Evolutionary conservation across 1,284 basidiomycete species (phyloP).

Genomic region (Omphalotus olearius): DNA sequence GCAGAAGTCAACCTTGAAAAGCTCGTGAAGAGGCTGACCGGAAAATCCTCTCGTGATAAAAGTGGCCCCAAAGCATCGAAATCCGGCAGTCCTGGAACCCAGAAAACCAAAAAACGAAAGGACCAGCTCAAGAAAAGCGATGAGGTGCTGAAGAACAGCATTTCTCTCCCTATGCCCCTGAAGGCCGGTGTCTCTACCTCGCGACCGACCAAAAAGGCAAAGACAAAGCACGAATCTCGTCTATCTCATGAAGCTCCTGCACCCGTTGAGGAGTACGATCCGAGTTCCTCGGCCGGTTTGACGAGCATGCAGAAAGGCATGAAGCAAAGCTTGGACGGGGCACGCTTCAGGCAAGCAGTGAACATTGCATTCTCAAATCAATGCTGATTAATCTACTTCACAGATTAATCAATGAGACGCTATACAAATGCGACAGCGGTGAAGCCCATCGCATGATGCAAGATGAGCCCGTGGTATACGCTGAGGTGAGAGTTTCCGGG

Average conservation of each 20-base stretch:
- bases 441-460: conserved; percentile 80
- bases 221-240: conserved; percentile 22
- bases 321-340: conserved; percentile 78
- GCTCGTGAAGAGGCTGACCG: conserved; percentile 61
- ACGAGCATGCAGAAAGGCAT: conserved; percentile 74
- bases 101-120: conserved; percentile 11
- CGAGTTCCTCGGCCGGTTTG: conserved; percentile 29
- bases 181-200: conserved; percentile 19
- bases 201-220: conserved; percentile 32
- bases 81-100: neutral
- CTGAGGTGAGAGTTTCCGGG: conserved; percentile 51
- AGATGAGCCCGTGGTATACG: conserved; percentile 70
- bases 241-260: neutral
- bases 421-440: conserved; percentile 80
- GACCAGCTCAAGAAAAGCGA: conserved; percentile 7
- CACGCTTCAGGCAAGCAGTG: conserved; percentile 76
- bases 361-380: too few relatives aligned
- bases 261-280: neutral
- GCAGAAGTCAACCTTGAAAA: conserved; percentile 75
- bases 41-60: conserved; percentile 15
- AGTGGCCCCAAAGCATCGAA: conserved; percentile 3
- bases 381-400: neutral
- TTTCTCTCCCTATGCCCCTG: conserved; percentile 29
- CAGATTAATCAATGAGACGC: conserved; percentile 83
- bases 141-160: conserved; percentile 23